These are phyloP conservation scores for Sextonia rubra DNA, from an alignment of 164 flowering plant genomes.

Conservation along the genomic window DNA sequence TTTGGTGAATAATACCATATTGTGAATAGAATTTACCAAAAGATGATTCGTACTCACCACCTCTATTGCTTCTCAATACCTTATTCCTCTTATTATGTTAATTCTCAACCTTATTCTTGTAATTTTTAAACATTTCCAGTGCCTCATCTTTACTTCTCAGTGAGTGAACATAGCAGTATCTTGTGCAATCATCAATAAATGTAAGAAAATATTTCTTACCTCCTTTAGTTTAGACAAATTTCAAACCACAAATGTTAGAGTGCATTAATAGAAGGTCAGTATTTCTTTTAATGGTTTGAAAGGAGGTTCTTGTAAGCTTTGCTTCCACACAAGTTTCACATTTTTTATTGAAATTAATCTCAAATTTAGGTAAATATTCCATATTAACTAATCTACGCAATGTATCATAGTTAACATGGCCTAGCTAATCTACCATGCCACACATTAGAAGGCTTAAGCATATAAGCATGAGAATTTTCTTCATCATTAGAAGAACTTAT, in stretches of 20 bases:
- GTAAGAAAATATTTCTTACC: too few relatives aligned
- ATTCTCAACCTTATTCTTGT: slow-evolving; percentile 17
- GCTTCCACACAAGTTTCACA: neutral
- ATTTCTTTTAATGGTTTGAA: neutral
- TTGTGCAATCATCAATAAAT: too few relatives aligned
- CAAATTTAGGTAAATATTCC: neutral
- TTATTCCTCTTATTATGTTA: slow-evolving; percentile 15
- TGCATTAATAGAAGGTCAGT: slow-evolving; percentile 9
- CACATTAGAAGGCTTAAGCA: too few relatives aligned
- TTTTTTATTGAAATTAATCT: neutral
- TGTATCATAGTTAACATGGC: too few relatives aligned
- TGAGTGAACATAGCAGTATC: too few relatives aligned
- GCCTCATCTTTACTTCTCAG: slow-evolving; percentile 7
- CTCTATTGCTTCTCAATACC: slow-evolving; percentile 5
- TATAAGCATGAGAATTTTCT: too few relatives aligned
- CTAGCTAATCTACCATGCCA: too few relatives aligned
- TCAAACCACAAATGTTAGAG: slow-evolving; percentile 8
- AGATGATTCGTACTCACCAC: slow-evolving; percentile 9
- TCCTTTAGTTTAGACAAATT: too few relatives aligned
- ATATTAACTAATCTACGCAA: too few relatives aligned
- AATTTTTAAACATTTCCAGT: too few relatives aligned
- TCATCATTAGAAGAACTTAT: too few relatives aligned
- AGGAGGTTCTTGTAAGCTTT: neutral
- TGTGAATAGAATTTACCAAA: neutral
- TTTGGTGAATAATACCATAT: slow-evolving; percentile 16